Evolutionary conservation across 331 rosid genomes (phyloP).

Genomic region (Dryas integrifolia): DNA sequence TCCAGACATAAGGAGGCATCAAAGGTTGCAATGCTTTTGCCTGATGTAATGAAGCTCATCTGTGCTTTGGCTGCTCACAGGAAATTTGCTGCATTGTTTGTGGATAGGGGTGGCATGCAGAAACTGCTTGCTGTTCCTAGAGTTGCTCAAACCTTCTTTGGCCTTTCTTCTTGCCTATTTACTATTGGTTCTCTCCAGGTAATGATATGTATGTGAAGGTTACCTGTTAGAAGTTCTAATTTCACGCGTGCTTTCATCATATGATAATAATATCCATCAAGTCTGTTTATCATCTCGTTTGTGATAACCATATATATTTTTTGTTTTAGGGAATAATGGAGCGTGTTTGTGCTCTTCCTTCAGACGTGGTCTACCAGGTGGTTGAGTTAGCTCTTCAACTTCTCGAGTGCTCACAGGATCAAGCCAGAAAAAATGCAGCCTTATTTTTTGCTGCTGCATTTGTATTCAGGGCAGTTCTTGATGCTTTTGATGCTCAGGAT

Average conservation of each 20-base stretch:
- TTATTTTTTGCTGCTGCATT: slow-evolving; percentile 86
- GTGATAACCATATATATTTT: not conserved
- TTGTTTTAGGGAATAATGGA: slow-evolving; percentile 87
- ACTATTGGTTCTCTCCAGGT: slow-evolving; percentile 98
- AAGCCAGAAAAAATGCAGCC: slow-evolving; percentile 90
- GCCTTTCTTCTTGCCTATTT: slow-evolving; percentile 89
- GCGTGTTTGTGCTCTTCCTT: slow-evolving; percentile 95
- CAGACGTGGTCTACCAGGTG: slow-evolving; percentile 69
- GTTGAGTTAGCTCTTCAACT: slow-evolving; percentile 92
- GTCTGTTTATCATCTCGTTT: not conserved
- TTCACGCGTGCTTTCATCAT: not conserved
- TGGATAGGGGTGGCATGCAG: slow-evolving; percentile 95
- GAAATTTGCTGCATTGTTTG: slow-evolving; percentile 93
- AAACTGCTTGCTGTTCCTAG: slow-evolving; percentile 93
- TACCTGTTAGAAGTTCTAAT: slow-evolving; percentile 12
- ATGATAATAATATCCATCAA: not conserved
- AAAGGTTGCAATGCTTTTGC: slow-evolving; percentile 63
- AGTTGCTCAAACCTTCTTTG: slow-evolving; percentile 71
- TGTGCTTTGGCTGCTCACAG: slow-evolving; percentile 98
- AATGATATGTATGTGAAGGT: slow-evolving; percentile 1
- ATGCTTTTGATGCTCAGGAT: slow-evolving; percentile 90
- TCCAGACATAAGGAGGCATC: slow-evolving; percentile 65
- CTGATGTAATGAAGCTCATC: slow-evolving; percentile 92
- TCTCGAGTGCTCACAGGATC: slow-evolving; percentile 87
- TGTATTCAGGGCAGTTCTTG: slow-evolving; percentile 95